phyloP scores from a whole-genome alignment of 2,329 filamentous ascomycete genomes.

The Trichoderma afroharzianum region DNA sequence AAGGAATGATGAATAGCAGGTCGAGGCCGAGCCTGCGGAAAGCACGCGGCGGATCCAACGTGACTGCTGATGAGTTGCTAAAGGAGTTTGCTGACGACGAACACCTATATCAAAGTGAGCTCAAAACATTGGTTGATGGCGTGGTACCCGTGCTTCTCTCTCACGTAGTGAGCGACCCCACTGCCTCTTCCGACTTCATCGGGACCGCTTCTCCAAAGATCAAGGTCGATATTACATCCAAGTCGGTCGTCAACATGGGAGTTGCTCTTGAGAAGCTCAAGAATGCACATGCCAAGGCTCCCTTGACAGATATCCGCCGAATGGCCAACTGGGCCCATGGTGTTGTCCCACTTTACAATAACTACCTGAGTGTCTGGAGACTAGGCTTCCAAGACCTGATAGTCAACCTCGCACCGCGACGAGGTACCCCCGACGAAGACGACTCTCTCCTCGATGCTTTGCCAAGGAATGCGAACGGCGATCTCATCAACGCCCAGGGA shows the following conservation, averaged over 20 bases:
- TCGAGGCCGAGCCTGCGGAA: slow-evolving; percentile 77
- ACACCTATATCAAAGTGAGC: slow-evolving; percentile 79
- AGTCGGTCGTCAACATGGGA: slow-evolving; percentile 92
- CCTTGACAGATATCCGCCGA: slow-evolving; percentile 65
- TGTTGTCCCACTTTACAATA: slow-evolving; percentile 73
- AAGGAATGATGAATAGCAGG: slow-evolving; percentile 64
- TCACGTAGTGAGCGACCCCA: slow-evolving; percentile 70
- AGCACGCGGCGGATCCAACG: slow-evolving; percentile 62
- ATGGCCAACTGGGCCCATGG: slow-evolving; percentile 79
- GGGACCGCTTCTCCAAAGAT: slow-evolving; percentile 49
- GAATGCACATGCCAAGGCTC: slow-evolving; percentile 74
- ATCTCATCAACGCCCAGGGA: slow-evolving; percentile 68
- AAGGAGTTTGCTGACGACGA: slow-evolving; percentile 81
- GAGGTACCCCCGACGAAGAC: slow-evolving; percentile 51
- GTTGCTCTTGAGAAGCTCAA: slow-evolving; percentile 82
- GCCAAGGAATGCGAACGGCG: slow-evolving; percentile 61
- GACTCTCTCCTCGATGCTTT: slow-evolving; percentile 57
- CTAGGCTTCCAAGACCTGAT: slow-evolving; percentile 93
- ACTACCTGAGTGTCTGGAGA: slow-evolving; percentile 85
- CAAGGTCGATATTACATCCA: slow-evolving; percentile 63
- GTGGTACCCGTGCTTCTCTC: slow-evolving; percentile 90
- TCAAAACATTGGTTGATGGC: slow-evolving; percentile 89
- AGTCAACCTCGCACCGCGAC: slow-evolving; percentile 79
- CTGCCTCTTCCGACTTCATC: slow-evolving; percentile 62
- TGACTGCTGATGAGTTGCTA: slow-evolving; percentile 72